Percentiles rank a stretch among this genome's conserved stretches.
Evolutionary conservation across 1,284 basidiomycete genomes (phyloP).

Genomic region (Anthracocystis setariae): DNA sequence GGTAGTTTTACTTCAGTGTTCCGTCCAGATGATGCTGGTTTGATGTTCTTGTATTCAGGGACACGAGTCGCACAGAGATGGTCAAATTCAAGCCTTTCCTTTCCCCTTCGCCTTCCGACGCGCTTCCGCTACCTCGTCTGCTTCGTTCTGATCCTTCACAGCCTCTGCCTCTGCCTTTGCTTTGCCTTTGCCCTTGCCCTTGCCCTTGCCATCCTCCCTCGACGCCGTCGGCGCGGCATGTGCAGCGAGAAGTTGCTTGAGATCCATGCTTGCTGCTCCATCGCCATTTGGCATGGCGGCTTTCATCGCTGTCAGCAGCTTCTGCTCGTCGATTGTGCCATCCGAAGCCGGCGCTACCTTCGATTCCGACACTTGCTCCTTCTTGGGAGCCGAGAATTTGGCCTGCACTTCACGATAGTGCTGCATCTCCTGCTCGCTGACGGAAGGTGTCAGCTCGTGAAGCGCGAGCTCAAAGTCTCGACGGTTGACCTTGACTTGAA

Average conservation of each 20-base stretch:
- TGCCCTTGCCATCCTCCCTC: neutral
- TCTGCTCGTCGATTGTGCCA: constrained; percentile 12
- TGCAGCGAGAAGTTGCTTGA: constrained; percentile 12
- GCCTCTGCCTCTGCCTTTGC: constrained; percentile 3
- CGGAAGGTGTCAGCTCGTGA: constrained; percentile 81
- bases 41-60: no score
- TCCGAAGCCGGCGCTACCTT: neutral
- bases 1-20: no score
- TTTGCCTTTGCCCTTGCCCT: constrained; percentile 26
- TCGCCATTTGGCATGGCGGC: constrained; percentile 4
- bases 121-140: constrained; percentile 9
- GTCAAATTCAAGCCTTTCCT: constrained; percentile 12
- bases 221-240: neutral
- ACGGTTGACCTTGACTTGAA: constrained; percentile 78
- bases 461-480: constrained; percentile 83
- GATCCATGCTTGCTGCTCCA: neutral
- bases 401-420: constrained; percentile 83
- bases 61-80: no score
- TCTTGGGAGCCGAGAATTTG: constrained; percentile 72
- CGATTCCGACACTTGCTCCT: constrained; percentile 10
- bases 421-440: constrained; percentile 86
- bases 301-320: constrained; percentile 14
- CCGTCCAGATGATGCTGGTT: no score
- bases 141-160: neutral
- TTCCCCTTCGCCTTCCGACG: constrained; percentile 25